Conservation (phyloP, 495 filamentous ascomycete genomes). For the Penicillium mononematosum region DNA sequence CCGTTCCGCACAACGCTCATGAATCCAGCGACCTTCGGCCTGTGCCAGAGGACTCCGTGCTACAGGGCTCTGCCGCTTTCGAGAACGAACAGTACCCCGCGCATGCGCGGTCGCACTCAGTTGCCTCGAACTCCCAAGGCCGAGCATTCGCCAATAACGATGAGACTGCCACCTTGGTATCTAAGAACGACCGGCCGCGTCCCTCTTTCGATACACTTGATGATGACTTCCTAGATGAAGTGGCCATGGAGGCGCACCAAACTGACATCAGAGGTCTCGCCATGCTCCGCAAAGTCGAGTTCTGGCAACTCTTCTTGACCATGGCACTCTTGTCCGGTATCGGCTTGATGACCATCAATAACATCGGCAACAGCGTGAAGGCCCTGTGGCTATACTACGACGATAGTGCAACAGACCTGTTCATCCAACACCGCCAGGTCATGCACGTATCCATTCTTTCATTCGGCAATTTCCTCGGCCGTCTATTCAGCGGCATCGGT, state of each 20-base stretch:
- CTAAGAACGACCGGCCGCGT: conserved; percentile 45
- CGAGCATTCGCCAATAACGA: conserved; percentile 46
- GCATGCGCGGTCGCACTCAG: conserved; percentile 37
- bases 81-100: conserved; percentile 26
- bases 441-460: conserved; percentile 94
- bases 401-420: conserved; percentile 64
- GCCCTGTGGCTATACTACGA: conserved; percentile 83
- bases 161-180: conserved; percentile 84
- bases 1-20: conserved; percentile 49
- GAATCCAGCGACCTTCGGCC: conserved; percentile 54
- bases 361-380: conserved; percentile 88
- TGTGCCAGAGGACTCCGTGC: conserved; percentile 64
- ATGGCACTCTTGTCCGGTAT: conserved; percentile 89
- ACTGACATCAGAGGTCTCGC: conserved; percentile 87
- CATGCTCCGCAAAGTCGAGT: conserved; percentile 73
- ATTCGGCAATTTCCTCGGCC: conserved; percentile 76
- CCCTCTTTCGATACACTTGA: conserved; percentile 35
- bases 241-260: conserved; percentile 57
- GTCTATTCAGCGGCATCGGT: conserved; percentile 68
- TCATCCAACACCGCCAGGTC: conserved; percentile 79
- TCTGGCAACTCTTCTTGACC: conserved; percentile 84
- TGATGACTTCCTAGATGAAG: conserved; percentile 41
- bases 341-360: conserved; percentile 98
- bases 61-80: conserved; percentile 47
- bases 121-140: conserved; percentile 38